Percentiles rank a stretch among this genome's conserved stretches.
phyloP scores from a whole-genome alignment of 1,284 basidiomycete genomes.

The Cutaneotrichosporon spelunceum region DNA sequence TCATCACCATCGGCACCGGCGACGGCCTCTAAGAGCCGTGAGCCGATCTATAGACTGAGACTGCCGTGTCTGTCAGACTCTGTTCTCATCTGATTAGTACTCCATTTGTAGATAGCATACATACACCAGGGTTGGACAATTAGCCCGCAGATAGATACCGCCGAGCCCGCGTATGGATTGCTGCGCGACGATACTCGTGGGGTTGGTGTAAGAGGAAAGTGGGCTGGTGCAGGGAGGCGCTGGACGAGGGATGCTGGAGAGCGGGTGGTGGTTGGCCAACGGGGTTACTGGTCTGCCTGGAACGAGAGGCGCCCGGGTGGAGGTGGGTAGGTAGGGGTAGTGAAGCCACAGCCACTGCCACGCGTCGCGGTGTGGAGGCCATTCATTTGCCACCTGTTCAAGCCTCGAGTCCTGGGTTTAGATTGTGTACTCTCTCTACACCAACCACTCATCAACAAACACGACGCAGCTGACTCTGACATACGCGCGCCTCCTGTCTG shows the following conservation, averaged over 20 bases:
- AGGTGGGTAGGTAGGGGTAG: too few species aligned
- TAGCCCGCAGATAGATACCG: constrained; percentile 7
- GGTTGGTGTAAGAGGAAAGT: too few species aligned
- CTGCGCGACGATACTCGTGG: background rate
- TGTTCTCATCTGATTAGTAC: background rate
- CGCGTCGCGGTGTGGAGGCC: constrained; percentile 7
- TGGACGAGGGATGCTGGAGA: background rate
- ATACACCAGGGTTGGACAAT: constrained; percentile 9
- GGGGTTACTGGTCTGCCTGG: background rate
- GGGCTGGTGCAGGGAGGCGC: background rate
- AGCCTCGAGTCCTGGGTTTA: background rate
- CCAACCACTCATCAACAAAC: background rate
- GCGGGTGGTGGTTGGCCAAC: background rate
- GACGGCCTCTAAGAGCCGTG: constrained; percentile 39
- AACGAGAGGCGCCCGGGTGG: constrained; percentile 1
- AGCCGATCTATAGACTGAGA: background rate
- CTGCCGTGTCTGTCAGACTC: background rate
- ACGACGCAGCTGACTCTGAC: background rate
- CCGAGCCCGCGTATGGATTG: constrained; percentile 3
- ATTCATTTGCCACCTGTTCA: constrained; percentile 6
- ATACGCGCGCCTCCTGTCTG: background rate
- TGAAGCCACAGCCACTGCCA: constrained; percentile 5
- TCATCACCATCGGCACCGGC: constrained; percentile 55
- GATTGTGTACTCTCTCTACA: background rate
- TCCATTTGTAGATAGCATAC: constrained; percentile 22